Conservation (phyloP, 805 yeast species). For the Yarrowia keelungensis region DNA sequence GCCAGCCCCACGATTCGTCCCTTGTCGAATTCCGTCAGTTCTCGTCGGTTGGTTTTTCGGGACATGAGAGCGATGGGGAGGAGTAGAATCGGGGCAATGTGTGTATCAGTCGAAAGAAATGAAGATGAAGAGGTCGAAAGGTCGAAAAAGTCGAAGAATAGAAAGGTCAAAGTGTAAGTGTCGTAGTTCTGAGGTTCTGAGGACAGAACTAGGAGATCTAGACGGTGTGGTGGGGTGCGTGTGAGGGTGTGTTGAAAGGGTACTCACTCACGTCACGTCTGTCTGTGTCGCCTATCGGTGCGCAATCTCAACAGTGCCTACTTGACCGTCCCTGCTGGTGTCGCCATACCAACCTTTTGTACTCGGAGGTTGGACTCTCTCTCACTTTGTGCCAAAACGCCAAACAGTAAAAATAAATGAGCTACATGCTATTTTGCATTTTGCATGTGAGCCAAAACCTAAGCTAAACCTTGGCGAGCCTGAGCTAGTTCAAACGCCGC, state of each 20-base stretch:
- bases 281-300: neutral
- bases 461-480: conserved; percentile 4
- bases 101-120: too few species aligned
- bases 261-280: too few species aligned
- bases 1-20: conserved; percentile 41
- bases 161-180: too few species aligned
- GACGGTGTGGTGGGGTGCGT: too few species aligned
- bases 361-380: conserved; percentile 21
- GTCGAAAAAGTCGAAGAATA: too few species aligned
- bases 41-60: conserved; percentile 40
- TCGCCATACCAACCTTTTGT: conserved; percentile 15
- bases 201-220: too few species aligned
- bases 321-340: conserved; percentile 9
- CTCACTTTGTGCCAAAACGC: conserved; percentile 27
- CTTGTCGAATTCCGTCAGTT: conserved; percentile 40
- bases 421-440: conserved; percentile 31
- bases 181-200: too few species aligned
- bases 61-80: neutral
- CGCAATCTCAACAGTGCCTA: neutral
- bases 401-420: conserved; percentile 32
- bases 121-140: too few species aligned
- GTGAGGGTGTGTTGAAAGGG: too few species aligned
- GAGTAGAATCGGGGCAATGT: too few species aligned
- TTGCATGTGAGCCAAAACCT: conserved; percentile 14
- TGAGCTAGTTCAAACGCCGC: conserved; percentile 5